These are phyloP conservation scores for Ramularia collo-cygni DNA, from an alignment of 2,329 filamentous ascomycete species.

Conservation along the genomic window DNA sequence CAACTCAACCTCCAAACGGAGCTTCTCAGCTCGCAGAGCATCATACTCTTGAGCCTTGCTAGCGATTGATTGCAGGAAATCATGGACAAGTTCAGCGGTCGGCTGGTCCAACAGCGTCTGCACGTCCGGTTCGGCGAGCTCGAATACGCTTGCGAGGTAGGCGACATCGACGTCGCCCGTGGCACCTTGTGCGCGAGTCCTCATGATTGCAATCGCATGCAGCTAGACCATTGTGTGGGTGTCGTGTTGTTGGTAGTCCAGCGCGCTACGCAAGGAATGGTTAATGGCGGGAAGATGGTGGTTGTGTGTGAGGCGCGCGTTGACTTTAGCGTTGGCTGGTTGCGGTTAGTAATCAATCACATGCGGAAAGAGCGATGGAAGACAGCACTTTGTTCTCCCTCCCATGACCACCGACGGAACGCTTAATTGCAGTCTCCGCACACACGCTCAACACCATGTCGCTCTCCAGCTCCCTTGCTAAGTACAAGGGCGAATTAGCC, in stretches of 20 bases:
- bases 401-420: background rate
- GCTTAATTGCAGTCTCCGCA: constrained; percentile 2
- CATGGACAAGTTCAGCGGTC: constrained; percentile 69
- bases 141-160: constrained; percentile 66
- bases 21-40: constrained; percentile 75
- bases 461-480: constrained; percentile 23
- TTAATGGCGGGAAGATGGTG: background rate
- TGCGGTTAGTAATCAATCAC: background rate
- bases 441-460: constrained; percentile 21
- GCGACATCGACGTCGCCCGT: constrained; percentile 57
- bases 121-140: constrained; percentile 59
- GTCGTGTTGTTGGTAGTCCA: background rate
- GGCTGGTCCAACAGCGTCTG: constrained; percentile 57
- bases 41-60: constrained; percentile 78
- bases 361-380: too few species aligned
- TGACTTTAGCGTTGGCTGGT: background rate
- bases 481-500: constrained; percentile 27
- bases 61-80: constrained; percentile 67
- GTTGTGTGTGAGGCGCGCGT: constrained; percentile 2
- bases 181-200: constrained; percentile 36
- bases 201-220: constrained; percentile 39
- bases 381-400: too few species aligned
- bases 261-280: background rate
- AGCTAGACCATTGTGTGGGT: constrained; percentile 12
- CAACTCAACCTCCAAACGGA: constrained; percentile 83